These are phyloP conservation scores for Ceratocystis huliohia DNA, from an alignment of 2,329 filamentous ascomycete species.

Conservation along the genomic window DNA sequence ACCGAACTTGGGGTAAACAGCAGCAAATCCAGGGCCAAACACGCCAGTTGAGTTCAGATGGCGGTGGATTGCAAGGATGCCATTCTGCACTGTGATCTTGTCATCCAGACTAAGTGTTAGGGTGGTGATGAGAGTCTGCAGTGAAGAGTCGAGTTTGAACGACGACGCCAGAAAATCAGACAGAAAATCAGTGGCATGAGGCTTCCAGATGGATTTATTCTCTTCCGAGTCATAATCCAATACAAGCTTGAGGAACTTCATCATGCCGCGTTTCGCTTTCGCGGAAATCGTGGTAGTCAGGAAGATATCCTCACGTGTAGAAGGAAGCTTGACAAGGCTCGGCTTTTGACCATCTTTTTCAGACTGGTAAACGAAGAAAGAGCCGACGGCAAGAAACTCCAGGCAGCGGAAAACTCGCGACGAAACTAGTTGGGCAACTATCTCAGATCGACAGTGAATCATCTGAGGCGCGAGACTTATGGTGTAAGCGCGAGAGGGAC, in stretches of 20 bases:
- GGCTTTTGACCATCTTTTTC: slow-evolving; percentile 26
- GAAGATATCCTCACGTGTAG: slow-evolving; percentile 85
- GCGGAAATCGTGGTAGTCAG: slow-evolving; percentile 61
- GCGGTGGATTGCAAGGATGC: slow-evolving; percentile 59
- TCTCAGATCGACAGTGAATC: slow-evolving; percentile 67
- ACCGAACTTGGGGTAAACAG: slow-evolving; percentile 86
- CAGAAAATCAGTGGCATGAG: slow-evolving; percentile 43
- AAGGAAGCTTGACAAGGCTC: slow-evolving; percentile 60
- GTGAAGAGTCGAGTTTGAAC: slow-evolving; percentile 54
- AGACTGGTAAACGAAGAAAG: slow-evolving; percentile 65
- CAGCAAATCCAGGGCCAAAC: slow-evolving; percentile 79
- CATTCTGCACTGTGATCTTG: slow-evolving; percentile 49
- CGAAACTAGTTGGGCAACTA: slow-evolving; percentile 72
- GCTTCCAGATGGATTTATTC: slow-evolving; percentile 46
- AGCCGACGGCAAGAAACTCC: slow-evolving; percentile 85
- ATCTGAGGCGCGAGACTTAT: slow-evolving; percentile 75
- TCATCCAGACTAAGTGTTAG: slow-evolving; percentile 62
- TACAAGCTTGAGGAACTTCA: slow-evolving; percentile 90
- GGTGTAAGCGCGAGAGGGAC: slow-evolving; percentile 57
- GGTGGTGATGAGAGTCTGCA: slow-evolving; percentile 51
- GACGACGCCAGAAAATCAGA: slow-evolving; percentile 45
- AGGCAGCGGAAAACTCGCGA: slow-evolving; percentile 80
- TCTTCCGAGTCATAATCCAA: slow-evolving; percentile 51
- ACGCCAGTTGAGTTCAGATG: slow-evolving; percentile 78
- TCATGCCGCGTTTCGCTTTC: slow-evolving; percentile 71